Evolutionary conservation across 176 grass and related monocot genomes (phyloP).

Genomic region (Lolium rigidum): DNA sequence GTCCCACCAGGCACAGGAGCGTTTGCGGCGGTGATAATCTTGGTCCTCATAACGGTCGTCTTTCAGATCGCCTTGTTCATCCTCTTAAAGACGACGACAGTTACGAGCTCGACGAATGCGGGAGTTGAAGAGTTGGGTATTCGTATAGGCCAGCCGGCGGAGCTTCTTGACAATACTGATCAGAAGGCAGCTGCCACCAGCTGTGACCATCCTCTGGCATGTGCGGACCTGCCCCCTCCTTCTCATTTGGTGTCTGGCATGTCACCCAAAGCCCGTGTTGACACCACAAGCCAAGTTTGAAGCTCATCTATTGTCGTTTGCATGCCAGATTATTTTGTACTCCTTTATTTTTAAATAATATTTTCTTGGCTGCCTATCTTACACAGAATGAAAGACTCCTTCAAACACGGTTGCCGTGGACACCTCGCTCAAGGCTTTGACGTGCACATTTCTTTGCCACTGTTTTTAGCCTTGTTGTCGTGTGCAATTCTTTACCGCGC

Average conservation of each 20-base stretch:
- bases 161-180: background rate
- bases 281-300: background rate
- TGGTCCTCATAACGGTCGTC: background rate
- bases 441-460: too few species aligned
- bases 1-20: background rate
- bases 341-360: too few species aligned
- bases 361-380: too few species aligned
- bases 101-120: background rate
- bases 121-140: background rate
- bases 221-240: background rate
- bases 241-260: background rate
- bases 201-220: background rate
- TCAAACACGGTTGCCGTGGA: too few species aligned
- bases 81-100: background rate
- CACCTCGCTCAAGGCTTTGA: too few species aligned
- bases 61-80: slow-evolving; percentile 28
- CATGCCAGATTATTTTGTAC: too few species aligned
- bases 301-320: background rate
- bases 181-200: background rate
- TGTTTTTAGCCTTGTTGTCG: too few species aligned
- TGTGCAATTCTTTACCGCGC: too few species aligned
- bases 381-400: too few species aligned
- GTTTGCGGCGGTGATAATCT: background rate
- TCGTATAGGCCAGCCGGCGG: background rate
- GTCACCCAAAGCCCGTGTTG: background rate